Conservation (phyloP, 2,329 filamentous ascomycete genomes). For the Dryadomyces quercus-mongolicae region DNA sequence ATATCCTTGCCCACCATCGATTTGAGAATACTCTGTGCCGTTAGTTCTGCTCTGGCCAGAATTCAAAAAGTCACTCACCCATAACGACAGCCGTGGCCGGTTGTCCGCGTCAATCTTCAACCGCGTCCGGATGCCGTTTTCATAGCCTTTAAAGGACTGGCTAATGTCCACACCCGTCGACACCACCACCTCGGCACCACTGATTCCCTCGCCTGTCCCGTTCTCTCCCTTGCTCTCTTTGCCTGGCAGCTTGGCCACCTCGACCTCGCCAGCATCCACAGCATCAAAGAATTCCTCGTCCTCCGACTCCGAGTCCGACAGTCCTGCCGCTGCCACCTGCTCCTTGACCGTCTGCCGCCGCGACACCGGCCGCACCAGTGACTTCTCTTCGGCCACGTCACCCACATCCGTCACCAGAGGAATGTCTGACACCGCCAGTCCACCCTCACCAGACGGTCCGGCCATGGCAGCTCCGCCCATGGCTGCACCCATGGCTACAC, state of each 20-base stretch:
- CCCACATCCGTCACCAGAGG: too few species aligned
- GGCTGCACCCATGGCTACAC: slow-evolving; percentile 15
- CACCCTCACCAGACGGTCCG: not conserved
- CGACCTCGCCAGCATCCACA: slow-evolving; percentile 82
- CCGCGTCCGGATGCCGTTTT: slow-evolving; percentile 68
- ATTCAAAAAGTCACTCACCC: slow-evolving; percentile 44
- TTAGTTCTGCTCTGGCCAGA: slow-evolving; percentile 12
- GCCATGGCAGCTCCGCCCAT: not conserved
- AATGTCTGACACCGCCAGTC: not conserved
- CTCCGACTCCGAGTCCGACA: slow-evolving; percentile 72
- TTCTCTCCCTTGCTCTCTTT: slow-evolving; percentile 25
- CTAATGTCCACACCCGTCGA: slow-evolving; percentile 51
- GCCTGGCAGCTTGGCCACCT: slow-evolving; percentile 36
- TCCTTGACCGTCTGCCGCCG: slow-evolving; percentile 56
- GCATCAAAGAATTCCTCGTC: slow-evolving; percentile 95
- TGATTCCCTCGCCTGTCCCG: not conserved
- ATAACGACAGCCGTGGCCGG: slow-evolving; percentile 85
- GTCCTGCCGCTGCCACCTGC: slow-evolving; percentile 47
- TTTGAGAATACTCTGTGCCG: slow-evolving; percentile 73
- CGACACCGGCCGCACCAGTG: slow-evolving; percentile 15
- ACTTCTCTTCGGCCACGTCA: too few species aligned
- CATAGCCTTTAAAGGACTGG: slow-evolving; percentile 77
- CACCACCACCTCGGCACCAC: slow-evolving; percentile 23
- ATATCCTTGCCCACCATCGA: slow-evolving; percentile 99
- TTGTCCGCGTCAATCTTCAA: slow-evolving; percentile 88